phyloP scores from a whole-genome alignment of 2,329 filamentous ascomycete genomes.

The Macroventuria anomochaeta region DNA sequence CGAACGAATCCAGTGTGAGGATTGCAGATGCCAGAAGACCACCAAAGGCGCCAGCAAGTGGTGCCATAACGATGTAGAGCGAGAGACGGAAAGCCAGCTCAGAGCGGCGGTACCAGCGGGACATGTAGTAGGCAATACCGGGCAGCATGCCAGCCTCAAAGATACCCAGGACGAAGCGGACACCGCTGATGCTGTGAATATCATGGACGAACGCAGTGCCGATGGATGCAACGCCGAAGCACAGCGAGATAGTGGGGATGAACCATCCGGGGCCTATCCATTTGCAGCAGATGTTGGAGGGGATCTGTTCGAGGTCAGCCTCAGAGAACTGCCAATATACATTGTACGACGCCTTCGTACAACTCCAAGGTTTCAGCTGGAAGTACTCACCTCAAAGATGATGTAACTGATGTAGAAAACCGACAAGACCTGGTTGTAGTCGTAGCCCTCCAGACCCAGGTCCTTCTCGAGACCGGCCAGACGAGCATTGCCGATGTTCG shows the following conservation, averaged over 20 bases:
- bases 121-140: conserved; percentile 75
- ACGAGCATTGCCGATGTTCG: conserved; percentile 75
- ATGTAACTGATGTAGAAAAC: conserved; percentile 78
- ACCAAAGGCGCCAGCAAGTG: conserved; percentile 73
- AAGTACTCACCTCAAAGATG: conserved; percentile 52
- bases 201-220: conserved; percentile 70
- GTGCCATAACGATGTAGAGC: conserved; percentile 74
- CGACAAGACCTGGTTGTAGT: conserved; percentile 73
- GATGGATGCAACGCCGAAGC: conserved; percentile 69
- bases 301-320: conserved; percentile 65
- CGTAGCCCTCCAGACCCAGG: conserved; percentile 64
- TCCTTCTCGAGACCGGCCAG: conserved; percentile 70
- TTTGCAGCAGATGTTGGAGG: conserved; percentile 72
- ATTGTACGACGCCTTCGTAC: conserved; percentile 51
- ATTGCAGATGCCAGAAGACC: conserved; percentile 69
- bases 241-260: conserved; percentile 66
- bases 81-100: conserved; percentile 72
- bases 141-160: conserved; percentile 75
- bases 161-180: conserved; percentile 69
- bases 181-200: conserved; percentile 60
- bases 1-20: conserved; percentile 65
- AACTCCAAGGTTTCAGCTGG: conserved; percentile 60
- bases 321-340: not conserved
- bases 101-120: conserved; percentile 72
- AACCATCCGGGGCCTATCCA: conserved; percentile 76